Conservation (phyloP, 2,329 filamentous ascomycete genomes). For the Colletotrichum aenigma region DNA sequence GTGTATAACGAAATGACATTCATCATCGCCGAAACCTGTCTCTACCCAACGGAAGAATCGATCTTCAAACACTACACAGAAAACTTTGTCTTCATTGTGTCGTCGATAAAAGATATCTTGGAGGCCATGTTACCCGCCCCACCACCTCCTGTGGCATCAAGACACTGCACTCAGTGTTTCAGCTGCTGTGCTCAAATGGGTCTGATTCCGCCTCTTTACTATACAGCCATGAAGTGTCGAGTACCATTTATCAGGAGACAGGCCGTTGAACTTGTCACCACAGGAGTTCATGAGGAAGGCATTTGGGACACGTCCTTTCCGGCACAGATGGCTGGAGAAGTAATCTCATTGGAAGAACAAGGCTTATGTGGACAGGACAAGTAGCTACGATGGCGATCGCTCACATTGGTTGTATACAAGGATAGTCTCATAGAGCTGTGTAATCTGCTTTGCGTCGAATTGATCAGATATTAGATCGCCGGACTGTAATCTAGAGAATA, state of each 20-base stretch:
- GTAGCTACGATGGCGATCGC: not conserved
- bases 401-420: rapidly evolving
- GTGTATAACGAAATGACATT: not conserved
- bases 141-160: not conserved
- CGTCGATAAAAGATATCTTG: not conserved
- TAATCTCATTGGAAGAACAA: not conserved
- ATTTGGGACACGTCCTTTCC: not conserved
- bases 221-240: not conserved
- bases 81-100: not conserved
- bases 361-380: not conserved
- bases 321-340: not conserved
- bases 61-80: not conserved
- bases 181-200: not conserved
- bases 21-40: not conserved
- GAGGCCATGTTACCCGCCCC: not conserved
- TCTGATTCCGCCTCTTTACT: not conserved
- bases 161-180: not conserved
- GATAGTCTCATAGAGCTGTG: not conserved
- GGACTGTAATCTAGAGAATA: no score
- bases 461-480: no score
- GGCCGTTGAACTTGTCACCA: not conserved
- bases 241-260: not conserved
- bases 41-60: not conserved
- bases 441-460: no score
- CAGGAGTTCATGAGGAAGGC: not conserved